These are phyloP conservation scores for Candida ipomoeae DNA, from an alignment of 805 yeast genomes.

Conservation along the genomic window DNA sequence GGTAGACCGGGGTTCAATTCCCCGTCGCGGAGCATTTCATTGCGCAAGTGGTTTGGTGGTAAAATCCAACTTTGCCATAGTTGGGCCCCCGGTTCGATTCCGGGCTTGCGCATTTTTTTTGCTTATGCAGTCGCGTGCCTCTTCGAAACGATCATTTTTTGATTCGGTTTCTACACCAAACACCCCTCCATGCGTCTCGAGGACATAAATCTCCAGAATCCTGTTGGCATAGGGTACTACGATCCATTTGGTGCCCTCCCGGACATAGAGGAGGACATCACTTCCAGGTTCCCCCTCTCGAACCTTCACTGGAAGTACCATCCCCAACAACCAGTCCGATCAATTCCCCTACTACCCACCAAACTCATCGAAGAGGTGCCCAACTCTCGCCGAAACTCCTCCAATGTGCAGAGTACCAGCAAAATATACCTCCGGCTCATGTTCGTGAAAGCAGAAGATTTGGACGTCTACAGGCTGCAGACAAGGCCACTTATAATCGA, in stretches of 20 bases:
- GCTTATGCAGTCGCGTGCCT: background rate
- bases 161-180: background rate
- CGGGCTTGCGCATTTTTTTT: constrained; percentile 20
- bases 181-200: constrained; percentile 9
- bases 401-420: background rate
- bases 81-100: constrained; percentile 23
- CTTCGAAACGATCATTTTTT: background rate
- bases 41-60: constrained; percentile 22
- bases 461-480: constrained; percentile 73
- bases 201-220: constrained; percentile 13
- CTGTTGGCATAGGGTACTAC: constrained; percentile 52
- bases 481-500: constrained; percentile 78
- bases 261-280: constrained; percentile 40
- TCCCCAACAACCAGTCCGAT: constrained; percentile 50
- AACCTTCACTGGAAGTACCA: constrained; percentile 66
- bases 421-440: constrained; percentile 62
- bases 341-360: constrained; percentile 58
- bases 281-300: constrained; percentile 49
- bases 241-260: constrained; percentile 68
- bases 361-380: constrained; percentile 57
- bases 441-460: constrained; percentile 58
- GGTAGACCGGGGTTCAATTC: constrained; percentile 24
- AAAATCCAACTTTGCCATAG: constrained; percentile 21
- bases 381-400: constrained; percentile 11
- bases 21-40: constrained; percentile 20